Conservation (phyloP, 106 monocot genomes). For the Acorus calamus region DNA sequence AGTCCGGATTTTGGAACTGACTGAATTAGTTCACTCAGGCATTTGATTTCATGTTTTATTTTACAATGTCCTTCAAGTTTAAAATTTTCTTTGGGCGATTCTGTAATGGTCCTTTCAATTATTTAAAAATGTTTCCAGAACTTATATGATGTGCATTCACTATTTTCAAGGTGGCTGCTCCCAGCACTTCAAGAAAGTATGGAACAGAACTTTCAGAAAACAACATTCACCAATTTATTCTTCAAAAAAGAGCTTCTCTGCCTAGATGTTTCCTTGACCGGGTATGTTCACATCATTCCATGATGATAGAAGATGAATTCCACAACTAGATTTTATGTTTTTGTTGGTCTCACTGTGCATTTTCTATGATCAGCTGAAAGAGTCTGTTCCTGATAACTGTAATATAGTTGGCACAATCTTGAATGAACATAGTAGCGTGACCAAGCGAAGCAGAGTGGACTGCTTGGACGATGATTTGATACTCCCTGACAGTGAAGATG, state of each 20-base stretch:
- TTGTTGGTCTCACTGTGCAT: neutral
- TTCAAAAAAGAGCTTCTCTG: constrained; percentile 26
- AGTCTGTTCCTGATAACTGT: constrained; percentile 15
- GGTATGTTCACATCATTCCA: constrained; percentile 12
- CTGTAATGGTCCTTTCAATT: no score
- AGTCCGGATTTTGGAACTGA: no score
- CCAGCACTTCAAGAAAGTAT: constrained; percentile 3
- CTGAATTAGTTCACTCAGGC: no score
- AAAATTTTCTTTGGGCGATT: no score
- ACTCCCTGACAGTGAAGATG: constrained; percentile 1
- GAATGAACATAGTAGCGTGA: constrained; percentile 7
- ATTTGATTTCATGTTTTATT: no score
- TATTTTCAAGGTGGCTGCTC: constrained; percentile 14
- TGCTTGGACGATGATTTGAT: neutral
- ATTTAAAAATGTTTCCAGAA: no score
- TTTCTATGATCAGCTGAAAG: constrained; percentile 26
- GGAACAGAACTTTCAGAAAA: neutral
- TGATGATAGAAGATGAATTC: neutral
- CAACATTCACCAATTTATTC: constrained; percentile 25
- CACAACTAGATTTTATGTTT: neutral
- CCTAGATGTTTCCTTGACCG: constrained; percentile 43
- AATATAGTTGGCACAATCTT: neutral
- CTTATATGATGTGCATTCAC: no score
- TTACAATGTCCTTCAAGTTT: no score
- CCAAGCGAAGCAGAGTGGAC: neutral